These are phyloP conservation scores for Prunus dulcis DNA, from an alignment of 306 rosid species.

Conservation along the genomic window DNA sequence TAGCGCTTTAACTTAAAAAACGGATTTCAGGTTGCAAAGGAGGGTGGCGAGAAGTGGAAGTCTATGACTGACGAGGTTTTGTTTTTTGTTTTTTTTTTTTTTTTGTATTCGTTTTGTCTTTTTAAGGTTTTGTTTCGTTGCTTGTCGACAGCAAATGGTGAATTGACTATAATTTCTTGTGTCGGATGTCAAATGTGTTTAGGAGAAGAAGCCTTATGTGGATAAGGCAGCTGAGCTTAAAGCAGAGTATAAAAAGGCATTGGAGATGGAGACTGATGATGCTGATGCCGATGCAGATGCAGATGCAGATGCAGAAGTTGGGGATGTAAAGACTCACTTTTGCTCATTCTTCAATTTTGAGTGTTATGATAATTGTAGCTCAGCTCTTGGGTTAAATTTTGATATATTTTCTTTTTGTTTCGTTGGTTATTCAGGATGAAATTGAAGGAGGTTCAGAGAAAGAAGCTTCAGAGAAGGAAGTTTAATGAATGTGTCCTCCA, in stretches of 20 bases:
- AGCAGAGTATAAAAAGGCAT: conserved; percentile 54
- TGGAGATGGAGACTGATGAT: conserved; percentile 23
- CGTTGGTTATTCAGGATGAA: conserved; percentile 31
- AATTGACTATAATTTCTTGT: neutral
- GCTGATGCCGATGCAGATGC: no score
- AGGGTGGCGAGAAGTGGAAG: conserved; percentile 84
- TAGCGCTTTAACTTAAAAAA: neutral
- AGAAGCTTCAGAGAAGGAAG: conserved; percentile 35
- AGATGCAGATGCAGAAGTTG: conserved; percentile 38
- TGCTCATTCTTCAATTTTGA: neutral
- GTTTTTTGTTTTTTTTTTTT: conserved; percentile 15
- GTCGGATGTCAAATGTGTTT: neutral
- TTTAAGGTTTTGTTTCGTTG: neutral
- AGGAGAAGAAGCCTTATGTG: conserved; percentile 78
- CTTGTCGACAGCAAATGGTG: neutral
- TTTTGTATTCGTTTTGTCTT: neutral
- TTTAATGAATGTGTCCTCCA: neutral
- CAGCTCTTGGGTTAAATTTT: neutral
- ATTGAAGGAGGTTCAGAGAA: conserved; percentile 42
- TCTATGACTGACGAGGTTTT: conserved; percentile 67
- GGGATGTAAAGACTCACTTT: conserved; percentile 29
- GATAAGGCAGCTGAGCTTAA: conserved; percentile 78
- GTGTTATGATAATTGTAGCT: neutral
- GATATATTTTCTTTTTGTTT: neutral
- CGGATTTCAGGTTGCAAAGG: conserved; percentile 55